A percentile compares a stretch with the other conserved stretches of the same genome.
Conservation (phyloP, 2,329 filamentous ascomycete species). For the Penicillium concentricum region DNA sequence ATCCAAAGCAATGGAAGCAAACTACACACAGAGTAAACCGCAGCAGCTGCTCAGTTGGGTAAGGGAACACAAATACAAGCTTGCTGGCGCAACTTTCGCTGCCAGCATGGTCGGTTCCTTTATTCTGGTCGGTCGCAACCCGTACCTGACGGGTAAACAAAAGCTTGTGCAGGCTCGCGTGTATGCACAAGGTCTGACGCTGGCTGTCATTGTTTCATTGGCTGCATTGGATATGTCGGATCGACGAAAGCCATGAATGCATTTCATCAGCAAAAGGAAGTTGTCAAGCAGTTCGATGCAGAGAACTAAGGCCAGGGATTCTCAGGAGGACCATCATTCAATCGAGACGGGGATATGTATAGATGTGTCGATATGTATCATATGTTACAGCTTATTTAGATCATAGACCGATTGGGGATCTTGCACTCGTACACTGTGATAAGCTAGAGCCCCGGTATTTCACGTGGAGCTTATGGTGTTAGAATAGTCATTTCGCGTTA, state of each 20-base stretch:
- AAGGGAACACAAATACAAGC: not conserved
- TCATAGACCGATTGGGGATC: not conserved
- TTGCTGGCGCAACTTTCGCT: not conserved
- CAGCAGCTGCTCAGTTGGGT: not conserved
- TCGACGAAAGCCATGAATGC: not conserved
- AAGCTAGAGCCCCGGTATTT: too few species aligned
- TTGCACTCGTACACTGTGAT: too few species aligned
- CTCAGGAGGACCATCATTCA: not conserved
- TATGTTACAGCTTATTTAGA: not conserved
- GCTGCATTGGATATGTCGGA: not conserved
- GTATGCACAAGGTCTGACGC: not conserved
- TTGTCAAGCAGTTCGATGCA: not conserved
- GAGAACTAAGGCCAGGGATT: not conserved
- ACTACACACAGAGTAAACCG: not conserved
- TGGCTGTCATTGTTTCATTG: not conserved
- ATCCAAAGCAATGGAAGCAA: not conserved
- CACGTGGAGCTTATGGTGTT: too few species aligned
- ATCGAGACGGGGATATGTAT: not conserved
- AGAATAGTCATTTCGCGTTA: too few species aligned
- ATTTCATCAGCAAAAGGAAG: not conserved
- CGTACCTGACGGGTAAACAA: not conserved
- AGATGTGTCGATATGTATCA: not conserved
- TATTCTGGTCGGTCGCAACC: not conserved
- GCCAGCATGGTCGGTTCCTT: not conserved
- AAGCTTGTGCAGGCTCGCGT: not conserved